Percentiles rank a stretch among this genome's conserved stretches.
These are phyloP conservation scores for Suillus clintonianus DNA, from an alignment of 768 basidiomycete genomes.

Conservation along the genomic window DNA sequence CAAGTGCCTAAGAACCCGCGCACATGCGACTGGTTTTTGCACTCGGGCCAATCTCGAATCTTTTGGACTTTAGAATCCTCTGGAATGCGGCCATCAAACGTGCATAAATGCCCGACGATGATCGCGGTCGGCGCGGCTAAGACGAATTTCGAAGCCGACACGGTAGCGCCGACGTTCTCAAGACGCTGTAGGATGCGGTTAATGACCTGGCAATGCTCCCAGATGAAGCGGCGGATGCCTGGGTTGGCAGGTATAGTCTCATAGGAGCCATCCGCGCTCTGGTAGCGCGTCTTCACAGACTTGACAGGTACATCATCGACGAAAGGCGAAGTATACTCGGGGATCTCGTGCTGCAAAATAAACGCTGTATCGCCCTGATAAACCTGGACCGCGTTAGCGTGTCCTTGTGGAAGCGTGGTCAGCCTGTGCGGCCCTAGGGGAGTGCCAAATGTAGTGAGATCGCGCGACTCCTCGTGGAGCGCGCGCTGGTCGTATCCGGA, in stretches of 20 bases:
- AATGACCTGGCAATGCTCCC: constrained; percentile 38
- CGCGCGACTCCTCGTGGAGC: constrained; percentile 29
- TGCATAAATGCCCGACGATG: constrained; percentile 42
- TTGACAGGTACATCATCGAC: constrained; percentile 42
- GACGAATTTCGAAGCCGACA: constrained; percentile 37
- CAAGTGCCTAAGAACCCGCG: constrained; percentile 31
- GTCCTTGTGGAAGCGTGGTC: constrained; percentile 41
- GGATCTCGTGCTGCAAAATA: constrained; percentile 43
- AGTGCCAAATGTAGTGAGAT: constrained; percentile 44
- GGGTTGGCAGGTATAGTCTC: constrained; percentile 40
- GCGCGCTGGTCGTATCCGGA: constrained; percentile 38
- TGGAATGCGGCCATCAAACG: constrained; percentile 32
- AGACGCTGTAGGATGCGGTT: constrained; percentile 40
- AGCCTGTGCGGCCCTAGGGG: constrained; percentile 35
- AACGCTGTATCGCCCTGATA: constrained; percentile 41
- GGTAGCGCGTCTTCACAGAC: constrained; percentile 34
- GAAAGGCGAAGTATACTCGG: constrained; percentile 34
- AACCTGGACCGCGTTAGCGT: constrained; percentile 41
- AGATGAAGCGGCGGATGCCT: constrained; percentile 38
- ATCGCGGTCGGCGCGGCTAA: constrained; percentile 27
- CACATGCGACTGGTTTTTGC: constrained; percentile 12
- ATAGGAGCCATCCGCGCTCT: constrained; percentile 23
- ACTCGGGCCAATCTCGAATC: constrained; percentile 30
- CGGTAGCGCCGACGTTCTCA: constrained; percentile 37
- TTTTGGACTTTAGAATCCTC: constrained; percentile 27